Evolutionary conservation across 108 stramenopile genomes (phyloP).

Genomic region (Nitzschia putrida): DNA sequence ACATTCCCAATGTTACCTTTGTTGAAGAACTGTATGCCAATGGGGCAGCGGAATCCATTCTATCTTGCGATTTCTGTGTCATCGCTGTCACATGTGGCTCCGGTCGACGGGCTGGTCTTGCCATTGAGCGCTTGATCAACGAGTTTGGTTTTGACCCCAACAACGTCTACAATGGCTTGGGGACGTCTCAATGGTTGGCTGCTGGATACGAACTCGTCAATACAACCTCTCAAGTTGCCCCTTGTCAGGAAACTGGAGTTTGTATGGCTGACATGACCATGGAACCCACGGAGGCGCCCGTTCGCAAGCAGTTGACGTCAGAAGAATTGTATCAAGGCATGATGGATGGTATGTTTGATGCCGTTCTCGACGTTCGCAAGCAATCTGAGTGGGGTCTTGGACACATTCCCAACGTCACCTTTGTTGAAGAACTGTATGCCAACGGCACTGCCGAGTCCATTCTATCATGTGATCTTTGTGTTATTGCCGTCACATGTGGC

Average conservation of each 20-base stretch:
- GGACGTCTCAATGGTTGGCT: constrained; percentile 19
- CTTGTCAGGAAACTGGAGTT: not conserved
- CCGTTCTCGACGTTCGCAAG: constrained; percentile 32
- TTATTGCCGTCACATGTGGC: constrained; percentile 26
- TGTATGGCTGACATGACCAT: not conserved
- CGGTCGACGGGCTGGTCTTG: constrained; percentile 16
- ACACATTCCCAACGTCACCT: constrained; percentile 30
- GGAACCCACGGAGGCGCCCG: too few species aligned
- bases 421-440: constrained; percentile 16
- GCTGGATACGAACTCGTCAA: constrained; percentile 18
- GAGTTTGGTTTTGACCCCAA: constrained; percentile 18
- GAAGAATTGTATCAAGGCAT: too few species aligned
- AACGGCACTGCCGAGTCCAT: not conserved
- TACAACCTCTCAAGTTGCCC: not conserved
- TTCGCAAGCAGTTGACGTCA: too few species aligned
- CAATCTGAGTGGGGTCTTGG: constrained; percentile 29
- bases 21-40: constrained; percentile 7
- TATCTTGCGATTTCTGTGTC: constrained; percentile 3
- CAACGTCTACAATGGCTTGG: constrained; percentile 32
- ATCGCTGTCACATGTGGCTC: constrained; percentile 31
- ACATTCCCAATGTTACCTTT: constrained; percentile 32
- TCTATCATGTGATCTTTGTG: constrained; percentile 4
- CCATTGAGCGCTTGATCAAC: constrained; percentile 17
- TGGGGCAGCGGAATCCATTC: not conserved
- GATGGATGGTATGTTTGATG: constrained; percentile 20